Evolutionary conservation across 352 stramenopile genomes (phyloP), one percentile per base, ranked within the genome.

Genomic region (Pythium guiyangense): DNA sequence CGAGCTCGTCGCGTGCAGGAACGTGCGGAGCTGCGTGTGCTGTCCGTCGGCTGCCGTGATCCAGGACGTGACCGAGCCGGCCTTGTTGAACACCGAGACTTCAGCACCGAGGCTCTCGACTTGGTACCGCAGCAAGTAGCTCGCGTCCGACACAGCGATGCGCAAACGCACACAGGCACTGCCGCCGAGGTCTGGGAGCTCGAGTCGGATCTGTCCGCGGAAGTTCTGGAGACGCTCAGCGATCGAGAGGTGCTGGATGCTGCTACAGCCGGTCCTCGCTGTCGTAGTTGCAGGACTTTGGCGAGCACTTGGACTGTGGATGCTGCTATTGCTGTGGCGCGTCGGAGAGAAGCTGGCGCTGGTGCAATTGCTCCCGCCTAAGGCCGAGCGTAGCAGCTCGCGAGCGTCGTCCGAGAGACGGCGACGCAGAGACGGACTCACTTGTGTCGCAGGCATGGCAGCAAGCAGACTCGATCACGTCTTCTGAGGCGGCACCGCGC

Each of bases 331-430:
- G 9, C 22, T 39, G 34, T 12, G 9, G 34, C n/a, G 10, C 18
- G 27, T 40, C 27, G 3, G 9, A 53, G 27, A 18, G 48, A 10
- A 26, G 29, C 34, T 40, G 20, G 31, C 8, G 12, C 31, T 37
- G 31, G 6, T 37, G 8, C 31, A 3, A 37, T 12, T 10, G 31
- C 31, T 10, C 2, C 22, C 40, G 42, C 58, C 54, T 11, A 86
- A 62, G 2, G 71, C 77, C 3, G 55, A 67, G 14, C 66, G 74
- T n/a, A 87, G 57, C 1, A 86, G 45, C 54, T 77, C 64, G n/a
- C 79, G 68, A 0, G 75, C 77, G 47, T 86, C 74, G 40, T 90
- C 74, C 35, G 75, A 88, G 20, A 90, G 64, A 20, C 73, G 68
- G 12, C 79, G 66, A 14, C 73, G 66, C 47, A 90, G 35, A 18